These are phyloP conservation scores for Cladosporium sp. DNA, from an alignment of 2,329 filamentous ascomycete genomes.

Conservation along the genomic window DNA sequence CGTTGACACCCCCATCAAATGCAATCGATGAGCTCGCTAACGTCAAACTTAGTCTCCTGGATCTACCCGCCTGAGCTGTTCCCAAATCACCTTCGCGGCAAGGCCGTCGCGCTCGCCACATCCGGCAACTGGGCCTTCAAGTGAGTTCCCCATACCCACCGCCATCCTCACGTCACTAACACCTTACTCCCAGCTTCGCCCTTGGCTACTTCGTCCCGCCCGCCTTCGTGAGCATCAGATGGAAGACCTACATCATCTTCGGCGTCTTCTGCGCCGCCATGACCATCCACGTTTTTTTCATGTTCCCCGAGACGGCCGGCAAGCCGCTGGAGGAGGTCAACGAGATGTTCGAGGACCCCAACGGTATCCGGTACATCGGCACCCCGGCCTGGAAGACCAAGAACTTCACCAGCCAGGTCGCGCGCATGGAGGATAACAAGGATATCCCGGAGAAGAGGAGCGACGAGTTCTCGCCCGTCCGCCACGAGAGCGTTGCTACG, in stretches of 20 bases:
- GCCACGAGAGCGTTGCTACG: slow-evolving; percentile 9
- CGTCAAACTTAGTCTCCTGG: slow-evolving; percentile 39
- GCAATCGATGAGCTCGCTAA: too few relatives aligned
- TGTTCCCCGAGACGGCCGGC: slow-evolving; percentile 63
- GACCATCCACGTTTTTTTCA: slow-evolving; percentile 61
- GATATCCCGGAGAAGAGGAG: slow-evolving; percentile 19
- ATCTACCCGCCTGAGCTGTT: slow-evolving; percentile 51
- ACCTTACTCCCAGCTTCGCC: slow-evolving; percentile 35
- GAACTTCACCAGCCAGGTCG: slow-evolving; percentile 15
- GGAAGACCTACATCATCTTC: slow-evolving; percentile 66
- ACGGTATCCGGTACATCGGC: slow-evolving; percentile 40
- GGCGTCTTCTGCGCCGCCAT: slow-evolving; percentile 64
- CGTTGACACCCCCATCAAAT: not conserved
- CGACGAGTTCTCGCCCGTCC: slow-evolving; percentile 15
- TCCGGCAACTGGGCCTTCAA: slow-evolving; percentile 57
- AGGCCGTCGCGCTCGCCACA: slow-evolving; percentile 56
- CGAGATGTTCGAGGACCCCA: slow-evolving; percentile 54
- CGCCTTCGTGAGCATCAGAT: slow-evolving; percentile 50
- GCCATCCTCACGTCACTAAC: not conserved
- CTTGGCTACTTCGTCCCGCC: slow-evolving; percentile 54
- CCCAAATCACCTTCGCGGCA: slow-evolving; percentile 56
- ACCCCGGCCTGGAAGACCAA: slow-evolving; percentile 52
- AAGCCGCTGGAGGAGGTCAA: slow-evolving; percentile 74
- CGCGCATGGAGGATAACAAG: slow-evolving; percentile 19
- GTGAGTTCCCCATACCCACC: not conserved